phyloP scores from a whole-genome alignment of 768 basidiomycete genomes.

The Asterophora lycoperdoides region DNA sequence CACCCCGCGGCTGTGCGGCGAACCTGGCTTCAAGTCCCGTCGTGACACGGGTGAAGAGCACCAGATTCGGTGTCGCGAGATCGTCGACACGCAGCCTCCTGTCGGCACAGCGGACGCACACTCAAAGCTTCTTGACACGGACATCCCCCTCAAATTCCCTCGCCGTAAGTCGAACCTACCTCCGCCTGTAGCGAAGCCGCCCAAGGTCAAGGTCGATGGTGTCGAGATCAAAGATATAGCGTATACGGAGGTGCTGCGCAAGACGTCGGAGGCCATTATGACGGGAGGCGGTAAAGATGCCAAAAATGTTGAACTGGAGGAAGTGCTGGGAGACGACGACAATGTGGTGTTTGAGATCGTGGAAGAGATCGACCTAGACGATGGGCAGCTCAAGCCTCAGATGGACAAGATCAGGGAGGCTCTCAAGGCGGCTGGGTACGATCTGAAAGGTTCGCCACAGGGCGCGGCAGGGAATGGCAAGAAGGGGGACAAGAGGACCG shows the following conservation, averaged over 20 bases:
- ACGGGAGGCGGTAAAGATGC: constrained; percentile 19
- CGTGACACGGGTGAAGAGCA: constrained; percentile 63
- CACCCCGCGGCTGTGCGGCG: constrained; percentile 89
- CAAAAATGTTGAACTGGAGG: constrained; percentile 39
- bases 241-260: constrained; percentile 33
- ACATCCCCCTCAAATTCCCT: constrained; percentile 53
- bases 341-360: constrained; percentile 40
- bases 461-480: constrained; percentile 23
- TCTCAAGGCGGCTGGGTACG: constrained; percentile 50
- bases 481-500: constrained; percentile 28
- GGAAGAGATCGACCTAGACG: constrained; percentile 40
- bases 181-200: constrained; percentile 24
- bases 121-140: constrained; percentile 40
- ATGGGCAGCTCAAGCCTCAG: constrained; percentile 29
- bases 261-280: constrained; percentile 37
- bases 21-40: constrained; percentile 86
- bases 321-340: constrained; percentile 36
- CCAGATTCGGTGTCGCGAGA: constrained; percentile 74
- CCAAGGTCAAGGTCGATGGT: constrained; percentile 8
- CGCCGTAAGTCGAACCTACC: constrained; percentile 46
- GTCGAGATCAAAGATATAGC: constrained; percentile 16
- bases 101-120: constrained; percentile 22
- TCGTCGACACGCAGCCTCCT: constrained; percentile 42
- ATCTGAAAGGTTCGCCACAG: constrained; percentile 35
- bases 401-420: constrained; percentile 44